Evolutionary conservation across 345 rosid species (phyloP).

Genomic region (Gossypium rotundifolium): DNA sequence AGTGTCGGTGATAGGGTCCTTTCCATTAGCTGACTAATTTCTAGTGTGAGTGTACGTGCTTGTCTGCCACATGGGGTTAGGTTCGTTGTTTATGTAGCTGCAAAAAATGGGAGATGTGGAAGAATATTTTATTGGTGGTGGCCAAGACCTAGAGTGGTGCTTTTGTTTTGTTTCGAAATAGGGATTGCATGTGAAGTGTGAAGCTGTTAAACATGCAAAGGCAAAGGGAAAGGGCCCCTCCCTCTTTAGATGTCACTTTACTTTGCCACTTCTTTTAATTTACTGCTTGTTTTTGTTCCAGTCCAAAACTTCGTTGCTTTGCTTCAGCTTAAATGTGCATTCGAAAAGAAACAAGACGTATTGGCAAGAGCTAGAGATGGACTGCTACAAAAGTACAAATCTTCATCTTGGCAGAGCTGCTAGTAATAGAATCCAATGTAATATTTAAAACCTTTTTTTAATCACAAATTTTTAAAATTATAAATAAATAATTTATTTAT

Average conservation of each 20-base stretch:
- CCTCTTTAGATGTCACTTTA: background rate
- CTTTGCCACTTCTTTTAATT: background rate
- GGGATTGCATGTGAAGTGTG: background rate
- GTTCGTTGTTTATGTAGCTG: background rate
- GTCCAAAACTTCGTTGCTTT: too few species aligned
- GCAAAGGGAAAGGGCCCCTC: background rate
- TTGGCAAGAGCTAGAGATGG: too few species aligned
- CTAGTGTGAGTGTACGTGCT: background rate
- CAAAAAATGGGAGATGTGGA: background rate
- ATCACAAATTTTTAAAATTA: too few species aligned
- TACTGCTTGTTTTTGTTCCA: background rate
- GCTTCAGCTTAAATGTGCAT: too few species aligned
- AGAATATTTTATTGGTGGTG: background rate
- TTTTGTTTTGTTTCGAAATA: background rate
- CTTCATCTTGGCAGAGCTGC: background rate
- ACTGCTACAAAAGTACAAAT: background rate
- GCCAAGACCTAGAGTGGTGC: background rate
- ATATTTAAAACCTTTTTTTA: too few species aligned
- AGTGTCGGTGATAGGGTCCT: conserved; percentile 61
- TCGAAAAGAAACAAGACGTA: too few species aligned
- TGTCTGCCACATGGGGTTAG: conserved; percentile 29
- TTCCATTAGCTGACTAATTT: background rate
- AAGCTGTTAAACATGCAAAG: background rate
- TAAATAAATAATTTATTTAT: too few species aligned
- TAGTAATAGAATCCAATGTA: background rate